These are phyloP conservation scores for Scedosporium apiospermum DNA, from an alignment of 2,329 filamentous ascomycete genomes.

Conservation along the genomic window DNA sequence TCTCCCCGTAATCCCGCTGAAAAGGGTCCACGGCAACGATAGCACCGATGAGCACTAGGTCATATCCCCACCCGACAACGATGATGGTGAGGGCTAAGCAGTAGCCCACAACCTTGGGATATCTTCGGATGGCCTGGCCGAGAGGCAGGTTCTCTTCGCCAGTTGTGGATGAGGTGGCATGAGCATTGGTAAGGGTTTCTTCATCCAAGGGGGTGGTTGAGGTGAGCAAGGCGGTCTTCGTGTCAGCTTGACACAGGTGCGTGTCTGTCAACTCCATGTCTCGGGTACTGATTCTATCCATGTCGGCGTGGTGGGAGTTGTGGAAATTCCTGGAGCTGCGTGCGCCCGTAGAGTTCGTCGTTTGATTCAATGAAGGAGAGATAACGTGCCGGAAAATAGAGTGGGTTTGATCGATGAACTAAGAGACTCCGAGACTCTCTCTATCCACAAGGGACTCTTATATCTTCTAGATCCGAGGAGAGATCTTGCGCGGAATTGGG, in stretches of 20 bases:
- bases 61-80: conserved; percentile 21
- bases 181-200: not conserved
- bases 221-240: not conserved
- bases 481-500: not conserved
- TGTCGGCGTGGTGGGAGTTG: no score
- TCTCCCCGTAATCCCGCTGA: conserved; percentile 17
- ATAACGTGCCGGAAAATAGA: no score
- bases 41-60: conserved; percentile 16
- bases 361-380: no score
- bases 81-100: conserved; percentile 17
- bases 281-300: not conserved
- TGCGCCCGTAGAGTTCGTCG: no score
- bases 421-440: no score
- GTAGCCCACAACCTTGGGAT: conserved; percentile 18
- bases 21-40: conserved; percentile 19
- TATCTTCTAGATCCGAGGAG: no score
- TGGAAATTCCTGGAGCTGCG: no score
- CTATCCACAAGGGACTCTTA: no score
- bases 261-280: not conserved
- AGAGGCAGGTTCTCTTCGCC: conserved; percentile 13
- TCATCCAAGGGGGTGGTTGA: not conserved
- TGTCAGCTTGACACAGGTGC: not conserved
- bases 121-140: conserved; percentile 15
- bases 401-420: no score
- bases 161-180: not conserved